Conservation (phyloP, 352 stramenopile genomes). For the Pythium dissimile region DNA sequence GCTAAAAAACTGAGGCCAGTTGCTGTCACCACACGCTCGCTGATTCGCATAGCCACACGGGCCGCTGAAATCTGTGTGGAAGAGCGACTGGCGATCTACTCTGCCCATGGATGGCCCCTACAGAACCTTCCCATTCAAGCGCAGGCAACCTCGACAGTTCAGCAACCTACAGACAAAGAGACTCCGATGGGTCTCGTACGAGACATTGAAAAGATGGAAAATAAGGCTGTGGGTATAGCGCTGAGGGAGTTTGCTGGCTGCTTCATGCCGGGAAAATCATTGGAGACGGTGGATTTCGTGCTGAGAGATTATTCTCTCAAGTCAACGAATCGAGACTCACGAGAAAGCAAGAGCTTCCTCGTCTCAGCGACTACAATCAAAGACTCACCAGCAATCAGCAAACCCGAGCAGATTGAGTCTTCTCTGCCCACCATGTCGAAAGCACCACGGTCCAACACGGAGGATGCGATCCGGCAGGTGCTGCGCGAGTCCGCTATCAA, state of each 20-base stretch:
- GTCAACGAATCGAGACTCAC: constrained; percentile 18
- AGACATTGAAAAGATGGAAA: constrained; percentile 36
- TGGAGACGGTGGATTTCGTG: constrained; percentile 37
- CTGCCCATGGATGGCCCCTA: constrained; percentile 17
- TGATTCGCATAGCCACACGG: background rate
- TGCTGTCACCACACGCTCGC: background rate
- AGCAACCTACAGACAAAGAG: background rate
- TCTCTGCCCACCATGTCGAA: too few relatives aligned
- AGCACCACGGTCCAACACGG: background rate
- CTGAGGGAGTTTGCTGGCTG: constrained; percentile 31
- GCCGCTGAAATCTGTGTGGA: constrained; percentile 2
- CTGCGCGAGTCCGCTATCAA: background rate
- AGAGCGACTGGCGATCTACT: constrained; percentile 2
- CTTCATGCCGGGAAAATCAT: constrained; percentile 16
- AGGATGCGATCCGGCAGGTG: constrained; percentile 28
- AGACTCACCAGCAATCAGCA: too few relatives aligned
- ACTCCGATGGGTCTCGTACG: constrained; percentile 18
- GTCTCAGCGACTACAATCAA: background rate
- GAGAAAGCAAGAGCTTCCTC: constrained; percentile 22
- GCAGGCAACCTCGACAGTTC: background rate
- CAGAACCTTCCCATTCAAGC: background rate
- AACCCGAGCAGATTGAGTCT: background rate
- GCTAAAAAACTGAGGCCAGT: background rate
- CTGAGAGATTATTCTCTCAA: constrained; percentile 38
- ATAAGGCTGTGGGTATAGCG: constrained; percentile 33